These are phyloP conservation scores for Nicotiana tabacum DNA, from an alignment of 257 asterid genomes.

Conservation along the genomic window DNA sequence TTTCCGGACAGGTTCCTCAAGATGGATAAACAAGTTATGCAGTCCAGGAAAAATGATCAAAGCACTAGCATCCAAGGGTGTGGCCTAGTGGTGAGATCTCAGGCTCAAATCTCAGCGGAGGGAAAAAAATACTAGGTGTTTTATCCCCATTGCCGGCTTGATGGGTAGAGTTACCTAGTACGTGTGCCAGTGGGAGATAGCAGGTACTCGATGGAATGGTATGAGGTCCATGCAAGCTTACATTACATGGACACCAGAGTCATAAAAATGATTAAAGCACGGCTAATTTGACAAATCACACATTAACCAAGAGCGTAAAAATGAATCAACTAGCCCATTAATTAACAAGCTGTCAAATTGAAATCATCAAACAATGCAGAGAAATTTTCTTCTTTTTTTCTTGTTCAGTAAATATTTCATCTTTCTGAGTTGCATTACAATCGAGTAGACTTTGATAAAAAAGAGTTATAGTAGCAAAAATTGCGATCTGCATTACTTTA, in stretches of 20 bases:
- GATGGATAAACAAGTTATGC: not conserved
- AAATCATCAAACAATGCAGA: not conserved
- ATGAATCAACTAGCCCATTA: not conserved
- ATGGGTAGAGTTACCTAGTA: too few species aligned
- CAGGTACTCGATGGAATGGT: too few species aligned
- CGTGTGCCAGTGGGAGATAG: too few species aligned
- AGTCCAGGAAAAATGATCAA: not conserved
- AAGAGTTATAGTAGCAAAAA: not conserved
- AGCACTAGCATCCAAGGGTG: not conserved
- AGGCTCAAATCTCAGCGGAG: too few species aligned
- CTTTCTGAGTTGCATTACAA: not conserved
- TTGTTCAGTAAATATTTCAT: not conserved
- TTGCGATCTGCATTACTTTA: constrained; percentile 31
- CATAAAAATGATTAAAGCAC: not conserved
- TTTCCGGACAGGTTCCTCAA: not conserved
- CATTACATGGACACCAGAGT: too few species aligned
- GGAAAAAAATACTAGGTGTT: too few species aligned
- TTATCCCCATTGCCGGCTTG: too few species aligned
- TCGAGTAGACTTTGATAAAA: not conserved
- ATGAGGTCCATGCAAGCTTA: too few species aligned
- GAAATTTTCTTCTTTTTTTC: not conserved
- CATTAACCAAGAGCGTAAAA: not conserved
- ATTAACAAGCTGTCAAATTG: not conserved
- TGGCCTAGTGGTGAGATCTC: too few species aligned
- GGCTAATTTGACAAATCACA: not conserved